Percentiles rank a stretch among this genome's conserved stretches.
Conservation (phyloP, 192 early-diverging fungal species). For the Allomyces javanicus region DNA sequence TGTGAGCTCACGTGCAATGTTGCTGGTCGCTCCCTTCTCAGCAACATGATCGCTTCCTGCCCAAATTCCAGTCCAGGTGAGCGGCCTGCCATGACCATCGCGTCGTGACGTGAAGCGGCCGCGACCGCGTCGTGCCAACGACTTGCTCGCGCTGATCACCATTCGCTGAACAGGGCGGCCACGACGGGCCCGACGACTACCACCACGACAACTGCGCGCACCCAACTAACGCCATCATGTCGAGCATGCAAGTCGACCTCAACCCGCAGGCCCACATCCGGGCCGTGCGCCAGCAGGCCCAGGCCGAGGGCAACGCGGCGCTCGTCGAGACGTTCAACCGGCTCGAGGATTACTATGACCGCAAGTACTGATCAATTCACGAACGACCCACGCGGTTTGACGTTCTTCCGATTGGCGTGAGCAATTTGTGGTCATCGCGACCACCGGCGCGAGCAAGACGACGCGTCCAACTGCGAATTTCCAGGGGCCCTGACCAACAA, state of each 20-base stretch:
- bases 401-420: slow-evolving; percentile 1
- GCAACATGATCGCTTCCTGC: too few relatives aligned
- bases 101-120: too few relatives aligned
- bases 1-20: too few relatives aligned
- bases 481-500: neutral
- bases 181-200: neutral
- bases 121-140: too few relatives aligned
- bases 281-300: neutral
- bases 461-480: neutral
- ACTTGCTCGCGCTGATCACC: too few relatives aligned
- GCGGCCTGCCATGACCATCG: too few relatives aligned
- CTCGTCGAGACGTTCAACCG: slow-evolving; percentile 28
- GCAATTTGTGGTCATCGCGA: neutral
- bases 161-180: too few relatives aligned
- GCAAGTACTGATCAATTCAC: slow-evolving; percentile 46
- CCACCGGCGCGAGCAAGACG: neutral
- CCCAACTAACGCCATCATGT: neutral
- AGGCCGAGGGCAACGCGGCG: neutral
- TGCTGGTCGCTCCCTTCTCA: too few relatives aligned
- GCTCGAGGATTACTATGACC: slow-evolving; percentile 86
- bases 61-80: too few relatives aligned
- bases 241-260: neutral
- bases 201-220: neutral
- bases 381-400: neutral
- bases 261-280: neutral